Percentiles rank a stretch among this genome's conserved stretches.
phyloP scores from a whole-genome alignment of 148 eudicot species.

The Nepenthes mirabilis region DNA sequence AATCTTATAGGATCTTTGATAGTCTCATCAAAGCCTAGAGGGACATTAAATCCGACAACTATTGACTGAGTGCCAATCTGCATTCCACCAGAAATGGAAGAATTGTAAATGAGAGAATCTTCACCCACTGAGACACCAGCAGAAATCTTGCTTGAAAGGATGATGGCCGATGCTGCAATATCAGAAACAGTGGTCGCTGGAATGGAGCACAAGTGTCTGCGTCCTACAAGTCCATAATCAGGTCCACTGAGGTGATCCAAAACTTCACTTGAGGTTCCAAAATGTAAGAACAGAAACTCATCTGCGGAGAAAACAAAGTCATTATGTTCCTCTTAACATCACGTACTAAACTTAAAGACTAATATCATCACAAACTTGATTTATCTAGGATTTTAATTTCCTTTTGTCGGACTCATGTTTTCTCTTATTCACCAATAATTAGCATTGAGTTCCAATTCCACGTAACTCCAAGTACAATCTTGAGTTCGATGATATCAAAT shows the following conservation, averaged over 20 bases:
- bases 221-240: constrained; percentile 64
- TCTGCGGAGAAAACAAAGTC: constrained; percentile 28
- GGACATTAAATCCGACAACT: constrained; percentile 69
- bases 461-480: too few species aligned
- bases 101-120: constrained; percentile 88
- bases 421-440: too few species aligned
- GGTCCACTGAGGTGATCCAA: constrained; percentile 78
- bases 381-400: too few species aligned
- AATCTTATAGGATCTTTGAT: constrained; percentile 32
- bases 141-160: constrained; percentile 70
- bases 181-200: constrained; percentile 94
- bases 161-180: constrained; percentile 83
- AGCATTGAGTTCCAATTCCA: too few species aligned
- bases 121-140: constrained; percentile 89
- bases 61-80: constrained; percentile 86
- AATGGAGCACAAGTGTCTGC: constrained; percentile 87
- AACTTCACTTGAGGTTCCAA: constrained; percentile 97
- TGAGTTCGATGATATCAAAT: too few species aligned
- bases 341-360: too few species aligned
- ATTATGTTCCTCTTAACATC: background rate
- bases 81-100: constrained; percentile 60
- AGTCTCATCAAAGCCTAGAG: constrained; percentile 18
- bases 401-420: too few species aligned
- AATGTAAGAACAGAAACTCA: constrained; percentile 84
- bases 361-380: too few species aligned